These are phyloP conservation scores for Aspergillus sojae DNA, from an alignment of 2,329 filamentous ascomycete genomes.

Conservation along the genomic window DNA sequence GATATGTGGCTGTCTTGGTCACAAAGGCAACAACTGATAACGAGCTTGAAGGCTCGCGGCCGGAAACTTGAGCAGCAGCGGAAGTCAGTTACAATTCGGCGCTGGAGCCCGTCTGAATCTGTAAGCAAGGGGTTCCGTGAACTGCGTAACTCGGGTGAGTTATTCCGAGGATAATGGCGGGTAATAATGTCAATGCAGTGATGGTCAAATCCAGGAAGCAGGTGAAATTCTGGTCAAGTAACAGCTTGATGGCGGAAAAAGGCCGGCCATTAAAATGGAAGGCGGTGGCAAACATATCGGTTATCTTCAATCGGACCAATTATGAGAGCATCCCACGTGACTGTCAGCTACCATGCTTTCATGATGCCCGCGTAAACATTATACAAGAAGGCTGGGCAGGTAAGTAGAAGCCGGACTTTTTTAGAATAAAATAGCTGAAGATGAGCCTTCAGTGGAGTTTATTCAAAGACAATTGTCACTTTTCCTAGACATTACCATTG, in stretches of 20 bases:
- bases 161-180: neutral
- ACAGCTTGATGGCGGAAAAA: neutral
- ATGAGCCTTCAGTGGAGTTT: too few relatives aligned
- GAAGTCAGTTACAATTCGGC: neutral
- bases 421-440: neutral
- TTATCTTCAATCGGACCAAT: neutral
- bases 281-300: constrained; percentile 4
- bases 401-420: neutral
- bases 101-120: neutral
- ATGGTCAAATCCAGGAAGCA: neutral
- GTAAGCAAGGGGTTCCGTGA: neutral
- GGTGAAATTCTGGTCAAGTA: neutral
- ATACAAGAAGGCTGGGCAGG: neutral
- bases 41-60: neutral
- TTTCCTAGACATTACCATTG: too few relatives aligned
- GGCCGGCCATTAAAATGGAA: constrained; percentile 1
- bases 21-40: neutral
- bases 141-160: neutral
- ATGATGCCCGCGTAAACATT: neutral
- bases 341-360: neutral
- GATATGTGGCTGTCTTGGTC: neutral
- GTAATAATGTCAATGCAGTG: neutral
- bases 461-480: too few relatives aligned
- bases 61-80: neutral
- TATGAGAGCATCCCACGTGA: neutral